Evolutionary conservation across 257 asterid genomes (phyloP), one percentile per base, ranked within the genome.

Genomic region (Jaltomata sinuosa): DNA sequence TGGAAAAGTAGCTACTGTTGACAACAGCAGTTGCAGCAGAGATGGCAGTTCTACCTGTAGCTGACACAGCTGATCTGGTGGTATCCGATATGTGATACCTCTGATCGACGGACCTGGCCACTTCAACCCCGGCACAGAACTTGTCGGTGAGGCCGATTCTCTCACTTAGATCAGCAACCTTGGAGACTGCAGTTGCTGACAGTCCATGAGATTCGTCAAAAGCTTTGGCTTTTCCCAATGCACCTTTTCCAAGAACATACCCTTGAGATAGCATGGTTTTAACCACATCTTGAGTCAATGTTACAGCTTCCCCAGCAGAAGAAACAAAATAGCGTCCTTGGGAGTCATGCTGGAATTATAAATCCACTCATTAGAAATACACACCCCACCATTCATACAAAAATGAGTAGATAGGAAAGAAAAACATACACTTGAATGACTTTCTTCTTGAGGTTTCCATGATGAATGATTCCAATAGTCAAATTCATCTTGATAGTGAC

Each of bases 111-210:
- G 88, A 89, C 83, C 91, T 91, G 3, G 90, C 98, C 4, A 91
- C 94, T 87, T 93, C 99, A 5, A 95, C 92, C 84, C 98, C 97
- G 1, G 97, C 97, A 64, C 86, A 90, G 59, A 97, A 62, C 91
- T 97, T 97, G 36, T 94, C 92, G 0, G 99, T 91, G 53, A 97
- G 88, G 62, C 99, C 99, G 8, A 90, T 85, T 86, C 91, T 93
- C 57, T 91, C 97, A 22, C 97, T 93, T 85, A 97, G 65, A 84
- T 93, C 98, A 18, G 98, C 95, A 55, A 95, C 97, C 87, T 92
- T 93, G 88, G 98, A 96, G n/a, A 88, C 94, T 84, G 99, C 98
- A 77, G 95, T 93, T 49, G 99, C 98, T 67, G 99, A 94, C 15
- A 97, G 93, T 78, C 87, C 94, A 86, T 93, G 97, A 50, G 99